phyloP scores from a whole-genome alignment of 441 rosid genomes.

The Croton laevigatus region DNA sequence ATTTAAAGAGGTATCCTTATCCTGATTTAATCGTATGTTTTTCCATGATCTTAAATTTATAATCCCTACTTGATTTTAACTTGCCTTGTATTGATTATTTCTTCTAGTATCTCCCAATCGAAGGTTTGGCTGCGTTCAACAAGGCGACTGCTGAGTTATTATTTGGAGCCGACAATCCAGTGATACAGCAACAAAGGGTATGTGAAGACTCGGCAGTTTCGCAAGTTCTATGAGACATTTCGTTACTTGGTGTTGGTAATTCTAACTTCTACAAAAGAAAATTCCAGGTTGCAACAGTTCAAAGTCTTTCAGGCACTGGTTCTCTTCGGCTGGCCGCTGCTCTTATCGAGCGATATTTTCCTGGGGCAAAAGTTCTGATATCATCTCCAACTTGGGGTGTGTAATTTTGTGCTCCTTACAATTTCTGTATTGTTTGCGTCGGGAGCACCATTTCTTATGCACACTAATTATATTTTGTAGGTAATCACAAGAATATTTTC shows the following conservation, averaged over 20 bases:
- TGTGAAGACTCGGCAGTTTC: slow-evolving; percentile 19
- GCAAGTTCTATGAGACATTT: slow-evolving; percentile 1
- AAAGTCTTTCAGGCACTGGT: slow-evolving; percentile 98
- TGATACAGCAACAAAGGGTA: slow-evolving; percentile 71
- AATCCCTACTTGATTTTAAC: neutral
- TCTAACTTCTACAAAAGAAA: neutral
- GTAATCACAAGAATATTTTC: slow-evolving; percentile 95
- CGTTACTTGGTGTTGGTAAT: neutral
- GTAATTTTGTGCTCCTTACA: slow-evolving; percentile 17
- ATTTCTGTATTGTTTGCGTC: slow-evolving; percentile 4
- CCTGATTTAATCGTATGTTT: slow-evolving; percentile 15
- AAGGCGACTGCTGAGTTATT: slow-evolving; percentile 89
- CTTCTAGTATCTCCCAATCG: slow-evolving; percentile 91
- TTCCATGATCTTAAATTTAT: neutral
- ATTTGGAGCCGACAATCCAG: slow-evolving; percentile 75
- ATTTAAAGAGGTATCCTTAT: slow-evolving; percentile 85
- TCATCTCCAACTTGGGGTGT: slow-evolving; percentile 96
- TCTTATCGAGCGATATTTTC: slow-evolving; percentile 85
- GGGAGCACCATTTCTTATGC: neutral
- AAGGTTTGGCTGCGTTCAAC: slow-evolving; percentile 90
- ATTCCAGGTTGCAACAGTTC: slow-evolving; percentile 89
- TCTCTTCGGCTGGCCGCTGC: slow-evolving; percentile 92
- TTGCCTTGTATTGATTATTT: slow-evolving; percentile 15
- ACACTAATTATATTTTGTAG: slow-evolving; percentile 39
- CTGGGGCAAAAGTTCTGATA: slow-evolving; percentile 82